Evolutionary conservation across 192 early-diverging fungal genomes (phyloP), one percentile per base, ranked within the genome.

Genomic region (Chytriomyces hyalinus): DNA sequence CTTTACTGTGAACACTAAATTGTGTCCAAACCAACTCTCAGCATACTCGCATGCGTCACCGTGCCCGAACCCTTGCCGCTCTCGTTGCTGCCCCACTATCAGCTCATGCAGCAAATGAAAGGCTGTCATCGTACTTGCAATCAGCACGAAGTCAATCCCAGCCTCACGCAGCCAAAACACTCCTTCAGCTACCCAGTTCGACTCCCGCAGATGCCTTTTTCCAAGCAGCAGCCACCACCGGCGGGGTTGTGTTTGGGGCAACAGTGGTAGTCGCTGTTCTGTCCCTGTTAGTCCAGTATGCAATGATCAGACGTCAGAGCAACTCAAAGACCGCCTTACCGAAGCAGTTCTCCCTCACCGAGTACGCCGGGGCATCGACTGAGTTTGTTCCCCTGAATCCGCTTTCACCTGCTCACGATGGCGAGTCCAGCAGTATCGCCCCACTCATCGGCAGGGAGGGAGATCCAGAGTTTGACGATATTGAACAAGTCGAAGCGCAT

Each of bases 391-490:
- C 53, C 15, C 53, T 57, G 53, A 36, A 36, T 36, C 36, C 36
- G 36, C 36, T 36, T 36, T 36, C 36, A 36, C 53, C 15, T n/a
- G 15, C 15, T n/a, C 13, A 20, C 15, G 53, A 57, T 20, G 53
- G 53, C 13, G 53, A 57, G 1, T 57, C 53, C n/a, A 7, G 26
- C n/a, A 22, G 10, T 28, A 26, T 64, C 26, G 62, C 62, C 13
- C 17, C 62, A 24, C 62, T 24, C 11, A 10, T 26, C 10, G 71
- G 66, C 15, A 36, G 11, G 11, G 75, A 44, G 13, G 73, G 65
- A 22, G 75, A 76, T 36, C 17, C 28, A 20, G 75, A 76, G 49
- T 8, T 73, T 7, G 9, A 44, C 9, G 71, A 73, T 28, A 73
- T 73, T 60, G 49, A 62, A 8, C 45, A 73, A 9, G 60, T 73